A percentile compares a stretch with the other conserved stretches of the same genome.
Evolutionary conservation across 2,329 filamentous ascomycete species (phyloP).

Genomic region (Hawksworthiomyces lignivorus): DNA sequence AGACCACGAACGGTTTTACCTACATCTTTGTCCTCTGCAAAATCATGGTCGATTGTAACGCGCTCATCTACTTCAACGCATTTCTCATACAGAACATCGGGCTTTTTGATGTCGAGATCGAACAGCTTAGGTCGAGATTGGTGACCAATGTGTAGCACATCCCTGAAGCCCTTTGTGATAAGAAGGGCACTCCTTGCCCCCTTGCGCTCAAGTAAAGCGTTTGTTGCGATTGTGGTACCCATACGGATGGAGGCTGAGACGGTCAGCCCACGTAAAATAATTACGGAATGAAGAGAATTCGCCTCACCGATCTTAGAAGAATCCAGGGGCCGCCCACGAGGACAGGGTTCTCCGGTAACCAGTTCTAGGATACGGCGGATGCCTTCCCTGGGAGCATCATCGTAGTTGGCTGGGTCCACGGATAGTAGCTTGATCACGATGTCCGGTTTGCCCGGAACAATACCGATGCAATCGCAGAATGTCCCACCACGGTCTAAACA

Average conservation of each 20-base stretch:
- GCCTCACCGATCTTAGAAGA: background rate
- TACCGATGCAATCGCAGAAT: constrained; percentile 16
- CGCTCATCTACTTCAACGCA: constrained; percentile 85
- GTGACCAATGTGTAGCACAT: constrained; percentile 83
- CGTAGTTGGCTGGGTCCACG: constrained; percentile 1
- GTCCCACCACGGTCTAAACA: constrained; percentile 8
- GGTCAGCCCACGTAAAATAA: too few relatives aligned
- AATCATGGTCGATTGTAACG: constrained; percentile 47
- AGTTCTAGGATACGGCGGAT: constrained; percentile 2
- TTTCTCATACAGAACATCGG: constrained; percentile 74
- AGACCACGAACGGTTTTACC: too few relatives aligned
- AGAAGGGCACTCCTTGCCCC: constrained; percentile 86
- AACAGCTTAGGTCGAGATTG: constrained; percentile 87
- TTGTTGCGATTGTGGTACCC: constrained; percentile 92
- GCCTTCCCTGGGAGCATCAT: background rate
- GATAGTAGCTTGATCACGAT: constrained; percentile 15
- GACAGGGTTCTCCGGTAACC: background rate
- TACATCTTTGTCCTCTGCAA: too few relatives aligned
- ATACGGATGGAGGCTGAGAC: constrained; percentile 52
- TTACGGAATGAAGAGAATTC: background rate
- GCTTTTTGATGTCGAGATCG: constrained; percentile 76
- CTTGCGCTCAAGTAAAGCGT: constrained; percentile 82
- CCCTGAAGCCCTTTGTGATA: constrained; percentile 79
- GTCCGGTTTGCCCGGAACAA: constrained; percentile 24
- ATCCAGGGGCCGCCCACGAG: background rate